phyloP scores from a whole-genome alignment of 441 rosid genomes.

The Populus trichocarpa region DNA sequence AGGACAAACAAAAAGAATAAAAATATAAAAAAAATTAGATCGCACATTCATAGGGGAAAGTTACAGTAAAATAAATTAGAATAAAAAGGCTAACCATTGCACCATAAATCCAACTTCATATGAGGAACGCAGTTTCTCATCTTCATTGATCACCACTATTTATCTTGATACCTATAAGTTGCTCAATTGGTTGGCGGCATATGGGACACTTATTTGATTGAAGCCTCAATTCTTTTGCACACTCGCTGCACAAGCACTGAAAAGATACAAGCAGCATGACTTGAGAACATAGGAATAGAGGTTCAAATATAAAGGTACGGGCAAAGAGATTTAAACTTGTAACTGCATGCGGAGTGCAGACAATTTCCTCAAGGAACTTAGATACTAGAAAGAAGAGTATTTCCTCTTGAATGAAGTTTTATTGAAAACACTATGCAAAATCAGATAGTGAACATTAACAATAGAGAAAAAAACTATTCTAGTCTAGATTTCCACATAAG shows the following conservation, averaged over 20 bases:
- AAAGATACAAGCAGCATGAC: conserved; percentile 15
- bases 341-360: not conserved
- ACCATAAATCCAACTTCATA: conserved; percentile 24
- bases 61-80: conserved; percentile 13
- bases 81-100: conserved; percentile 14
- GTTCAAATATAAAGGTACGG: not conserved
- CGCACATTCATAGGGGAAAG: conserved; percentile 15
- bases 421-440: not conserved
- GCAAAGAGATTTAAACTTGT: not conserved
- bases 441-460: not conserved
- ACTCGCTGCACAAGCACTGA: conserved; percentile 91
- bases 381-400: conserved; percentile 5
- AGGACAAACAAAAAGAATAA: not conserved
- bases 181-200: conserved; percentile 80
- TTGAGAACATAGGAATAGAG: not conserved
- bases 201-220: conserved; percentile 84
- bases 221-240: conserved; percentile 76
- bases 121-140: conserved; percentile 21
- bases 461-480: not conserved
- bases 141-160: conserved; percentile 35
- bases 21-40: not conserved
- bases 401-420: not conserved
- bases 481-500: not conserved
- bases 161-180: conserved; percentile 78
- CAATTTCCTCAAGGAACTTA: not conserved